phyloP scores from a whole-genome alignment of 768 basidiomycete species.

The Naganishia friedmannii region DNA sequence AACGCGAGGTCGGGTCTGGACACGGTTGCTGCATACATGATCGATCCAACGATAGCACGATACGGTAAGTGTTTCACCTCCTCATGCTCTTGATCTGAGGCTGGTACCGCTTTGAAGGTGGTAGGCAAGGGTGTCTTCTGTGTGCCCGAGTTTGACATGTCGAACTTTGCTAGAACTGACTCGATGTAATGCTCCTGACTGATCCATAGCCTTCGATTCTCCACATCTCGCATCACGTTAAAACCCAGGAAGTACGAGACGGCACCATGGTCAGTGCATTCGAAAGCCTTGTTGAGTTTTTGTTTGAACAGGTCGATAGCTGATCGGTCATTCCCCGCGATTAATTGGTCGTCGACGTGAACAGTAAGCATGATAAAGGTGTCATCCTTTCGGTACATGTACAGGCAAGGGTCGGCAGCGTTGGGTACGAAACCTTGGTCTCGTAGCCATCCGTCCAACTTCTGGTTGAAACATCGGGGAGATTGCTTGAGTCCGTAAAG shows the following conservation, averaged over 20 bases:
- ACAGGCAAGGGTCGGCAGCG: conserved; percentile 33
- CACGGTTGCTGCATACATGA: conserved; percentile 21
- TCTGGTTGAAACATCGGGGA: conserved; percentile 3
- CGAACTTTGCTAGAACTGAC: too few relatives aligned
- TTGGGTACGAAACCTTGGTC: background rate
- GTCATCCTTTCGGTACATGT: background rate
- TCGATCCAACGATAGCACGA: conserved; percentile 2
- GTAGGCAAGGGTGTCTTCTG: too few relatives aligned
- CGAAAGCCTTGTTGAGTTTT: conserved; percentile 12
- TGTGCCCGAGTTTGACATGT: too few relatives aligned
- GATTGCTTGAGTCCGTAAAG: conserved; percentile 1
- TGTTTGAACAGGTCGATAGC: conserved; percentile 11
- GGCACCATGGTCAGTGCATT: background rate
- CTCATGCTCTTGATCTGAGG: conserved; percentile 31
- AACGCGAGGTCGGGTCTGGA: conserved; percentile 34
- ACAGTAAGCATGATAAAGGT: conserved; percentile 19
- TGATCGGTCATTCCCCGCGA: conserved; percentile 24
- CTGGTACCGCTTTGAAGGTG: too few relatives aligned
- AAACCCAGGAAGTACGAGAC: conserved; percentile 1
- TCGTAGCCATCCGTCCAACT: background rate
- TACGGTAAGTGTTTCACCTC: conserved; percentile 23
- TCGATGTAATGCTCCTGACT: conserved; percentile 33
- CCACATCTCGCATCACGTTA: conserved; percentile 11
- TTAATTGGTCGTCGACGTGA: conserved; percentile 35
- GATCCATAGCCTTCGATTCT: conserved; percentile 22